Percentiles rank a stretch among this genome's conserved stretches.
phyloP scores from a whole-genome alignment of 2,329 filamentous ascomycete species.

The Colletotrichum sp. region DNA sequence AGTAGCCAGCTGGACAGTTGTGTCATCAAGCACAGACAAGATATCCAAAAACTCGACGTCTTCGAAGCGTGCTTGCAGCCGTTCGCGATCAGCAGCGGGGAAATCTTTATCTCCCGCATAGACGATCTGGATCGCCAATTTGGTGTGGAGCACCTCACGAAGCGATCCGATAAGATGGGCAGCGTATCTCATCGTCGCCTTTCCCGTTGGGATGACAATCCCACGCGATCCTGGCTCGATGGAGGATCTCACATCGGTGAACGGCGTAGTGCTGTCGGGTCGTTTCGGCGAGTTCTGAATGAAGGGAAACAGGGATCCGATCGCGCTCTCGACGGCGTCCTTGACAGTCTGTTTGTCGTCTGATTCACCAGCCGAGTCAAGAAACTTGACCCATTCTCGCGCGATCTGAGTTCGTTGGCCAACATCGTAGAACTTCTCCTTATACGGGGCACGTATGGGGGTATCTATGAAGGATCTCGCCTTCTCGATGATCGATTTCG shows the following conservation, averaged over 20 bases:
- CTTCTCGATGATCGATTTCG: too few relatives aligned
- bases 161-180: slow-evolving; percentile 37
- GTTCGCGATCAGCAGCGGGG: too few relatives aligned
- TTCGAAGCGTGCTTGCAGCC: too few relatives aligned
- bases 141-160: slow-evolving; percentile 29
- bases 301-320: not conserved
- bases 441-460: too few relatives aligned
- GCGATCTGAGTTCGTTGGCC: too few relatives aligned
- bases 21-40: too few relatives aligned
- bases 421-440: too few relatives aligned
- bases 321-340: not conserved
- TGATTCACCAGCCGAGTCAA: too few relatives aligned
- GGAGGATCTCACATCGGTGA: slow-evolving; percentile 4
- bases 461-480: too few relatives aligned
- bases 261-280: slow-evolving; percentile 11
- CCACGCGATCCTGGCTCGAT: slow-evolving; percentile 27
- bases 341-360: too few relatives aligned
- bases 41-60: too few relatives aligned
- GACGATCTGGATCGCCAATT: slow-evolving; percentile 37
- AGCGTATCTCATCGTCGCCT: slow-evolving; percentile 34
- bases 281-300: not conserved
- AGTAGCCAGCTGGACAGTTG: slow-evolving; percentile 27
- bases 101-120: slow-evolving; percentile 37
- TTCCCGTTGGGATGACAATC: slow-evolving; percentile 38
- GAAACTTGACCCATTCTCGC: too few relatives aligned